A percentile compares a stretch with the other conserved stretches of the same genome.
Conservation (phyloP, 2,329 filamentous ascomycete genomes). For the Stachybotrys echinatus region DNA sequence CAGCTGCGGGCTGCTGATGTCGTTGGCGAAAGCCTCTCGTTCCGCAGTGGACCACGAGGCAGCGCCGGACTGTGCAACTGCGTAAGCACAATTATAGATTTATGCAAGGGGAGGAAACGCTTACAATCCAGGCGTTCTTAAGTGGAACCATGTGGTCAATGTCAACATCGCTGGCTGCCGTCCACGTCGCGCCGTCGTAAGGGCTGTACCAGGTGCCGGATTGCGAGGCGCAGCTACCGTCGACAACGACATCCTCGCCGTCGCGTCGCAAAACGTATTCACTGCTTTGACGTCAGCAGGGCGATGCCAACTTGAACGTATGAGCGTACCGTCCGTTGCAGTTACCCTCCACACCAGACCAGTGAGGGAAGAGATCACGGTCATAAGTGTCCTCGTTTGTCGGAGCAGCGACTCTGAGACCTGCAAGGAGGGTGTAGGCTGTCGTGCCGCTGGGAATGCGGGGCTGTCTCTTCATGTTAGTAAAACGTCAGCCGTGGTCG, state of each 20-base stretch:
- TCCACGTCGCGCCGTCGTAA: conserved; percentile 71
- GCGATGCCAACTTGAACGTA: neutral
- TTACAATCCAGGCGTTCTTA: conserved; percentile 71
- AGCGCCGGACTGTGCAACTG: conserved; percentile 56
- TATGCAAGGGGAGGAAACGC: conserved; percentile 10
- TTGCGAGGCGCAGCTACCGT: conserved; percentile 55
- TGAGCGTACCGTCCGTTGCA: conserved; percentile 60
- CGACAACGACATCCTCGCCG: conserved; percentile 56
- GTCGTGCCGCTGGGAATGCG: conserved; percentile 57
- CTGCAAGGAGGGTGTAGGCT: conserved; percentile 53
- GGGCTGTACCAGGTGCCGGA: conserved; percentile 66
- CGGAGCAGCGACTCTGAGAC: conserved; percentile 51
- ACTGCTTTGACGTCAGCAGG: conserved; percentile 15
- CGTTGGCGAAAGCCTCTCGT: conserved; percentile 70
- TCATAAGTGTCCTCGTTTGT: conserved; percentile 53
- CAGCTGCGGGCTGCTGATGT: conserved; percentile 69
- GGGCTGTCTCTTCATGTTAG: conserved; percentile 26
- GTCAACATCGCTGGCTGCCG: conserved; percentile 64
- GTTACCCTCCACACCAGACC: conserved; percentile 57
- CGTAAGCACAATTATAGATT: conserved; percentile 6
- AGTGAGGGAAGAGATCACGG: conserved; percentile 66
- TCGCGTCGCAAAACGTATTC: conserved; percentile 72
- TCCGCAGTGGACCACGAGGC: conserved; percentile 63
- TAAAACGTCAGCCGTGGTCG: neutral
- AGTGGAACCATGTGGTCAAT: conserved; percentile 83